These are phyloP conservation scores for Alnus rubra DNA, from an alignment of 306 rosid species.

Conservation along the genomic window DNA sequence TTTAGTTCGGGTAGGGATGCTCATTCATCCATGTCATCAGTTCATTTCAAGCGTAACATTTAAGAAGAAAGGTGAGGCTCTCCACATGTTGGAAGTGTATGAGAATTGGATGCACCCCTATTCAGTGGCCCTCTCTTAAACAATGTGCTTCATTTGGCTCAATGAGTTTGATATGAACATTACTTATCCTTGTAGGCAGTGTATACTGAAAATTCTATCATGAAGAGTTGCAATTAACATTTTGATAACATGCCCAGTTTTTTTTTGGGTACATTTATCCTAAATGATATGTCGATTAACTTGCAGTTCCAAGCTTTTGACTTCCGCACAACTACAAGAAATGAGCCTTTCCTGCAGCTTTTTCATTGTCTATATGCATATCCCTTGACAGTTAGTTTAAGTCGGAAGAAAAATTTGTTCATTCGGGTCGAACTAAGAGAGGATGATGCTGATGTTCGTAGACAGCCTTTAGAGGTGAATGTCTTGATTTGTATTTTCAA, in stretches of 20 bases:
- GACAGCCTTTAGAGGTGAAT: slow-evolving; percentile 91
- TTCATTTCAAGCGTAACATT: slow-evolving; percentile 3
- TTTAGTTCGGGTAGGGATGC: not conserved
- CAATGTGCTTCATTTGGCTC: slow-evolving; percentile 18
- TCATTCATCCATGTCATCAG: not conserved
- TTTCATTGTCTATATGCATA: slow-evolving; percentile 93
- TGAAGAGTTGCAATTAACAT: not conserved
- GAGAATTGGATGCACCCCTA: slow-evolving; percentile 16
- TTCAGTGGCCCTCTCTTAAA: slow-evolving; percentile 15
- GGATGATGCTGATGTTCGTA: slow-evolving; percentile 83
- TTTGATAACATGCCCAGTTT: slow-evolving; percentile 9
- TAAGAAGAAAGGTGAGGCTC: not conserved
- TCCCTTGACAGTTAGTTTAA: slow-evolving; percentile 89
- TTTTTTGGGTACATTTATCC: slow-evolving; percentile 26
- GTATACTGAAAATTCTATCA: not conserved
- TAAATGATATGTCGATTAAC: slow-evolving; percentile 36
- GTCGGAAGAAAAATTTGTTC: slow-evolving; percentile 96
- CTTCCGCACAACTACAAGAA: slow-evolving; percentile 93
- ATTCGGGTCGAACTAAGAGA: slow-evolving; percentile 86
- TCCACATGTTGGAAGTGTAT: slow-evolving; percentile 5
- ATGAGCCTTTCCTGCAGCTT: slow-evolving; percentile 98
- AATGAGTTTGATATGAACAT: not conserved
- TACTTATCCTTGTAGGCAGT: not conserved
- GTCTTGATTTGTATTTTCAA: slow-evolving; percentile 20
- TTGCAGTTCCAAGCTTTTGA: slow-evolving; percentile 96